A percentile compares a stretch with the other conserved stretches of the same genome.
Conservation (phyloP, 805 yeast genomes). For the Pichia gijzeniarum region DNA sequence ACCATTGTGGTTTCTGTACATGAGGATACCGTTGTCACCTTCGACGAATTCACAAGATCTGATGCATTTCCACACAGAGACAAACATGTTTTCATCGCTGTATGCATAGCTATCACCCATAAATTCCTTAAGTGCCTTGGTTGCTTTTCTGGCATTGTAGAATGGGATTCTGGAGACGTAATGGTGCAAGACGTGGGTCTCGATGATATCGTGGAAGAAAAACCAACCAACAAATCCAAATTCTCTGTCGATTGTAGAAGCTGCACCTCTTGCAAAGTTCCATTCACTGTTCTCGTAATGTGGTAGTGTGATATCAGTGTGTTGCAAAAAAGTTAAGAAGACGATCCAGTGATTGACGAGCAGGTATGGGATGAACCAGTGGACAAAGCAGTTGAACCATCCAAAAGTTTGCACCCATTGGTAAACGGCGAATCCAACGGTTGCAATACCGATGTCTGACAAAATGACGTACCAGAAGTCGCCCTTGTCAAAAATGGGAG, state of each 20-base stretch:
- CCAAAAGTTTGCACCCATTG: conserved; percentile 46
- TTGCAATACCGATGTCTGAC: conserved; percentile 49
- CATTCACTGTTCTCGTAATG: conserved; percentile 51
- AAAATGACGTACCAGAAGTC: conserved; percentile 51
- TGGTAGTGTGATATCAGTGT: conserved; percentile 53
- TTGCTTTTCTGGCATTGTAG: conserved; percentile 49
- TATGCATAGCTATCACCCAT: conserved; percentile 47
- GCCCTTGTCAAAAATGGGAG: conserved; percentile 48
- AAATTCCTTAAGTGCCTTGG: conserved; percentile 44
- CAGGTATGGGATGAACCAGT: conserved; percentile 54
- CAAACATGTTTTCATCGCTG: conserved; percentile 52
- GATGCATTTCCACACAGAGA: conserved; percentile 47
- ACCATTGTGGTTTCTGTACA: conserved; percentile 56
- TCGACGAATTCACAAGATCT: conserved; percentile 70
- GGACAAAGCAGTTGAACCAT: conserved; percentile 41
- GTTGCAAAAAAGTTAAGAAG: conserved; percentile 56
- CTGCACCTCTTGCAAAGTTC: conserved; percentile 64
- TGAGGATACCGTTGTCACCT: conserved; percentile 57
- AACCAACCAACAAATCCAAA: conserved; percentile 53
- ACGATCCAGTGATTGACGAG: conserved; percentile 64
- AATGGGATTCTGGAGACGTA: conserved; percentile 51
- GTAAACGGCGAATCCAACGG: conserved; percentile 40
- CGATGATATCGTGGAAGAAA: conserved; percentile 52
- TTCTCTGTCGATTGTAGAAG: conserved; percentile 57
- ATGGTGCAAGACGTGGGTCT: conserved; percentile 53